Evolutionary conservation across 148 eudicot genomes (phyloP), one percentile per base, ranked within the genome.

Genomic region (Rhododendron molle): DNA sequence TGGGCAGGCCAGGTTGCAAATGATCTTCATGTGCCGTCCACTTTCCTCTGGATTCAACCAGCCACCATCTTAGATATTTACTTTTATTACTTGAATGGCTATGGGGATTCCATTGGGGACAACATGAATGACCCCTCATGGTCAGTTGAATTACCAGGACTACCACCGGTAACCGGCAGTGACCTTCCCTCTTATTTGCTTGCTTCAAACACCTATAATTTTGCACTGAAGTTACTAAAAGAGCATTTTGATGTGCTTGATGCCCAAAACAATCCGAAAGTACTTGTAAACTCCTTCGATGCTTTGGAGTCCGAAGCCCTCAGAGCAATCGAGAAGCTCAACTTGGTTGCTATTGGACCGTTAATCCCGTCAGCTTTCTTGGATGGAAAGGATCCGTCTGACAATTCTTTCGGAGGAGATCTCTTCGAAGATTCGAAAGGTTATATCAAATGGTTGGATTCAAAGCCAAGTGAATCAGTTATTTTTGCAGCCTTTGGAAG

Each of bases 1-100:
- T 91, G 94, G 92, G 96, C 80, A 2, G 90, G 93, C 15, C 67
- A 58, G 40, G 90, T 90, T 69, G 92, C 93, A 5, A 91, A 84
- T 71, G 83, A 88, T 21, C 26, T 89, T 14, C 84, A 90, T 60
- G 82, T 93, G n/a, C 90, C 92, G 0, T 85, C 89, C 0, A 90
- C 92, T 20, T 49, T 88, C 52, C 86, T 93, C 0, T 86, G 83
- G 36, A 88, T 86, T 18, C 91, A 89, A 26, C 89, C 90, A 10
- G 91, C 91, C 13, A 76, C 91, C 15, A 44, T 90, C 0, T 90
- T 91, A 21, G 86, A 85, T 28, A 87, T 92, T 43, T 92, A 85
- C 73, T 83, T 88, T 50, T 85, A 86, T 15, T 90, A 80, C 86
- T 89, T 90, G 32, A 32, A 32, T 32, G 32, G 32, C 32, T 32